Conservation (phyloP, 2,329 filamentous ascomycete genomes). For the Atkinsonella hypoxylon region DNA sequence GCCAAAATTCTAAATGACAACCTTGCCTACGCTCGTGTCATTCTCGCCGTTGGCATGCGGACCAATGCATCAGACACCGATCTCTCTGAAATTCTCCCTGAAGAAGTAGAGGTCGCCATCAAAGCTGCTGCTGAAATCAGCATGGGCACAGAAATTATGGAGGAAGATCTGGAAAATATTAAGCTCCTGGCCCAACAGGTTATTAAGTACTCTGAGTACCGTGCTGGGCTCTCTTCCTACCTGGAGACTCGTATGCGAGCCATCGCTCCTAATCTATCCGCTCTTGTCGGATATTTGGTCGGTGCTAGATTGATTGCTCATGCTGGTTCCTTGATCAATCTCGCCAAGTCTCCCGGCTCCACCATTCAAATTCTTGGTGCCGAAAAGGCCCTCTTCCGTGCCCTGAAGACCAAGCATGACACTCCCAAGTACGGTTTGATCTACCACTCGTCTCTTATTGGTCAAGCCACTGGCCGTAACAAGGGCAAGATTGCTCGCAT, state of each 20-base stretch:
- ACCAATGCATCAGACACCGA: conserved; percentile 65
- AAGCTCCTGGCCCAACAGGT: conserved; percentile 86
- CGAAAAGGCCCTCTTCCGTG: conserved; percentile 96
- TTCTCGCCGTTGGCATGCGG: conserved; percentile 81
- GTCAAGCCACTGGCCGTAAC: conserved; percentile 93
- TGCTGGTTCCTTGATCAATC: conserved; percentile 83
- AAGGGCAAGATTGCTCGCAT: conserved; percentile 99
- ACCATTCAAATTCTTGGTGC: conserved; percentile 97
- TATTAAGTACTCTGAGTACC: conserved; percentile 82
- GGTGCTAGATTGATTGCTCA: conserved; percentile 92
- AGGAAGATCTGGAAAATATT: conserved; percentile 88
- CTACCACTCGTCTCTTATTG: conserved; percentile 86
- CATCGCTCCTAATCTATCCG: conserved; percentile 90
- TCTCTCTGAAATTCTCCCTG: conserved; percentile 81
- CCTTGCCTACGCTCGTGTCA: conserved; percentile 79
- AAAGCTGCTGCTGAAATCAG: conserved; percentile 93
- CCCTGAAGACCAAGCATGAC: conserved; percentile 97
- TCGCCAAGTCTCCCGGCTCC: conserved; percentile 88
- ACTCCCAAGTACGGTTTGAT: conserved; percentile 97
- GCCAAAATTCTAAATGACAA: conserved; percentile 97
- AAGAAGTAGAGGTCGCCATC: conserved; percentile 84
- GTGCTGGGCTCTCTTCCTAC: conserved; percentile 77
- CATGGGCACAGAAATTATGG: conserved; percentile 96
- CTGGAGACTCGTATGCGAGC: conserved; percentile 89
- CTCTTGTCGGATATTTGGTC: conserved; percentile 84